Conservation (phyloP, 768 basidiomycete species). For the Tylopilus cervinicoccineus region DNA sequence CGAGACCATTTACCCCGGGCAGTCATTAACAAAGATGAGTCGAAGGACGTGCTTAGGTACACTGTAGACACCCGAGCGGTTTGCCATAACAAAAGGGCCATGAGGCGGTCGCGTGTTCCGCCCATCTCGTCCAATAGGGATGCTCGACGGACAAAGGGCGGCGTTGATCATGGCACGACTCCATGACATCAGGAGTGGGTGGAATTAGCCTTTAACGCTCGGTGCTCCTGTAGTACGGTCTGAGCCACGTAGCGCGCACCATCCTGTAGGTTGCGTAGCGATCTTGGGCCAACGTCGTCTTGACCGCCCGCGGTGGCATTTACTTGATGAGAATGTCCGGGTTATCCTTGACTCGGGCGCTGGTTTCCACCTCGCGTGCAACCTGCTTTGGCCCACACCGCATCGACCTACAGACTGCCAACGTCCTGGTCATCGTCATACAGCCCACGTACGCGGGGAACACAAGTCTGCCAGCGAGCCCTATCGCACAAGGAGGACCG, state of each 20-base stretch:
- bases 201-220: constrained; percentile 23
- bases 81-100: constrained; percentile 15
- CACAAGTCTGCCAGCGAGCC: not conserved
- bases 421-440: no score
- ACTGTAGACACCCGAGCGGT: constrained; percentile 9
- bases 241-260: constrained; percentile 4
- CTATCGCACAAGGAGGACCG: constrained; percentile 6
- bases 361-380: constrained; percentile 4
- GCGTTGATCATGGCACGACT: constrained; percentile 9
- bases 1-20: not conserved
- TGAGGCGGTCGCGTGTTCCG: constrained; percentile 29
- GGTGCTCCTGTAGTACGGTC: no score
- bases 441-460: no score
- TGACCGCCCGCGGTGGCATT: constrained; percentile 1
- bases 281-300: not conserved
- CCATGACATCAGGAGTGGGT: constrained; percentile 16
- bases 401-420: no score
- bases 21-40: no score
- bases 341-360: constrained; percentile 3
- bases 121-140: not conserved
- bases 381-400: not conserved
- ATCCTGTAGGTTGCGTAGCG: constrained; percentile 17
- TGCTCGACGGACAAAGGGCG: constrained; percentile 8
- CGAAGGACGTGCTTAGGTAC: constrained; percentile 1
- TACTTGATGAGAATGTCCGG: not conserved